Base-by-base conservation (phyloP, 2,329 filamentous ascomycete genomes). In the Biscogniauxia marginata region DNA sequence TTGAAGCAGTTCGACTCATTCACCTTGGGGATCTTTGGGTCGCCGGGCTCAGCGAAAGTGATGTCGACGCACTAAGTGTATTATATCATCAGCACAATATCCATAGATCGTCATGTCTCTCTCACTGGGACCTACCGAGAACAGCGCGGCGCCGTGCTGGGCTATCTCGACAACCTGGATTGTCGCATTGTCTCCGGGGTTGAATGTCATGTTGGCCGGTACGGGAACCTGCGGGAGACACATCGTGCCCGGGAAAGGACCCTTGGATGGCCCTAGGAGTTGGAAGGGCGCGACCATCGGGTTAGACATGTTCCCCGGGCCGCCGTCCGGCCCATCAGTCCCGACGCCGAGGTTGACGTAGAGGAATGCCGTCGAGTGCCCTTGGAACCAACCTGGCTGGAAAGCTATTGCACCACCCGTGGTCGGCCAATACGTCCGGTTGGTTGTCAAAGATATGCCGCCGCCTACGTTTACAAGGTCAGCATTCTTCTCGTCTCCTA, bases 311-410 rank as follows among this genome's bases (percentile, higher is more conserved):
- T 98, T 98, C 6, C 76, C 73, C 0, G 95, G 93, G 7, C 89
- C 85, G 56, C 73, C 68, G 58, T 82, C 79, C 16, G 85, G 84
- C 0, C 83, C 84, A 8, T 82, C 79, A 30, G 82, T 91, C 62
- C 90, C 91, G 63, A 93, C 85, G 63, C 95, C 95, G 54, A 98
- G 81, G 77, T 98, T 98, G 75, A 98, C 79, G 76, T 96, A 96
- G 70, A 96, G 82, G 66, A 91, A 84, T 18, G 92, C 93, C 5
- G 85, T 87, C 34, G 83, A 73, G 73, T 98, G 95, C 62, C 95
- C 95, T 56, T 87, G 86, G 79, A 97, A 97, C 95, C 95, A 98
- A 68, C 93, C 95, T 0, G 95, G 95, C 70, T 98, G 93, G 67
- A 97, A 82, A 50, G 91, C 84, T 58, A 99, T 69, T n/a, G 92